Evolutionary conservation across 176 grass and related monocot genomes (phyloP), one percentile per base, ranked within the genome.

Genomic region (Triticum monococcum): DNA sequence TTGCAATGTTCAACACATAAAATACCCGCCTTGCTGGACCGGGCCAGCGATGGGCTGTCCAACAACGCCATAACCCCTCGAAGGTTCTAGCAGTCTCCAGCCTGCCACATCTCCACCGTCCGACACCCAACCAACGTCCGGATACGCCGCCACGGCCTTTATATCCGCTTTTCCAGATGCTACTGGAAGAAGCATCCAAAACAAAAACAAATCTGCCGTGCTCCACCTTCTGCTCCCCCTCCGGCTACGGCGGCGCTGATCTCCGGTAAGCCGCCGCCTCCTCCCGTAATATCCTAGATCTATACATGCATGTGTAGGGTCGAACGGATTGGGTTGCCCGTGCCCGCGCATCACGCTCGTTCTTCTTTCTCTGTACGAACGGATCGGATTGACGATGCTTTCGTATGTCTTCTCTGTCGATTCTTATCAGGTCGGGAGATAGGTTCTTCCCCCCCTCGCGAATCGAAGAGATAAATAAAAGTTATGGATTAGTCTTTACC

Each of bases 401-500:
- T 77, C n/a, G 16, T 45, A 24, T 77, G 61, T 64, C 68, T 79
- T 83, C 8, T 68, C 56, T 87, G 12, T 68, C 75, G 43, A 79
- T 87, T 87, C 67, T 75, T 91, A 61, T 84, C 89, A 91, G 89
- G 80, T 84, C 50, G 68, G 76, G 74, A 84, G 68, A 75, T 74
- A 43, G 85, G 85, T 84, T 87, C 80, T 91, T 81, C 75, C 81
- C 43, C 43, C 77, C 35, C 28, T 23, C 28, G 43, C 71, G 52
- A 79, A 83, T 73, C 75, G 18, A 84, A 61, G 61, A 22, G 45
- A 64, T 22, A 30, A 52, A 50, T 45, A 79, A 83, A 83, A 59
- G 81, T 87, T 68, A 79, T 43, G 75, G n/a, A 80, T 75, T 87
- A 60, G 35, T 78, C 57, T 62, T 62, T 50, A 1, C 30, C 69